Evolutionary conservation across 352 stramenopile species (phyloP).

Genomic region (Phytophthora colocasiae): DNA sequence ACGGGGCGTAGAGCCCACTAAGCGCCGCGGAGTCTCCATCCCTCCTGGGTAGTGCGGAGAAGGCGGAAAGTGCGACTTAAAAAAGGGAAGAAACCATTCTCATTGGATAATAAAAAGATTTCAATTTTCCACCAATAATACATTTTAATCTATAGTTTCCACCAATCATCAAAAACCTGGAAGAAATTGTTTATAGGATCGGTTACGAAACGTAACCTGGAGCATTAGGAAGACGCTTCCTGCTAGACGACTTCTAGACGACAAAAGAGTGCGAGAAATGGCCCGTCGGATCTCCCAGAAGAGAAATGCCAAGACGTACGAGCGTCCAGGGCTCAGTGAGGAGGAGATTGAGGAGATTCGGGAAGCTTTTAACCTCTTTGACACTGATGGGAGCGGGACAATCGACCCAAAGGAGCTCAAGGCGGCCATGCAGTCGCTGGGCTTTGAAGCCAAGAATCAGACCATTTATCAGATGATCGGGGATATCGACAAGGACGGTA

Average conservation of each 20-base stretch:
- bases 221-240: background rate
- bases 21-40: slow-evolving; percentile 36
- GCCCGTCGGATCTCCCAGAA: slow-evolving; percentile 81
- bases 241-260: no score
- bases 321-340: slow-evolving; percentile 89
- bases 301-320: slow-evolving; percentile 92
- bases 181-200: background rate
- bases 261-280: slow-evolving; percentile 35
- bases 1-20: slow-evolving; percentile 11
- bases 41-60: slow-evolving; percentile 19
- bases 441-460: slow-evolving; percentile 98
- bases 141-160: background rate
- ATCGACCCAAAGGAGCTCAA: slow-evolving; percentile 98
- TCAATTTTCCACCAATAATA: slow-evolving; percentile 19
- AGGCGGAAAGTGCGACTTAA: slow-evolving; percentile 34
- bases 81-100: slow-evolving; percentile 4
- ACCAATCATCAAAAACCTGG: slow-evolving; percentile 7
- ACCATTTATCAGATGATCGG: slow-evolving; percentile 98
- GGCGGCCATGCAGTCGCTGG: slow-evolving; percentile 96
- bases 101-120: slow-evolving; percentile 27
- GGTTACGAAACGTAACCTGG: slow-evolving; percentile 3
- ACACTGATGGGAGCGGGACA: slow-evolving; percentile 96
- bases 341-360: slow-evolving; percentile 97
- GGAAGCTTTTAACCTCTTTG: slow-evolving; percentile 97
- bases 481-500: slow-evolving; percentile 97